Base-by-base conservation (phyloP, 225 moss, liverwort and hornwort species). In the Straminergon stramineum region DNA sequence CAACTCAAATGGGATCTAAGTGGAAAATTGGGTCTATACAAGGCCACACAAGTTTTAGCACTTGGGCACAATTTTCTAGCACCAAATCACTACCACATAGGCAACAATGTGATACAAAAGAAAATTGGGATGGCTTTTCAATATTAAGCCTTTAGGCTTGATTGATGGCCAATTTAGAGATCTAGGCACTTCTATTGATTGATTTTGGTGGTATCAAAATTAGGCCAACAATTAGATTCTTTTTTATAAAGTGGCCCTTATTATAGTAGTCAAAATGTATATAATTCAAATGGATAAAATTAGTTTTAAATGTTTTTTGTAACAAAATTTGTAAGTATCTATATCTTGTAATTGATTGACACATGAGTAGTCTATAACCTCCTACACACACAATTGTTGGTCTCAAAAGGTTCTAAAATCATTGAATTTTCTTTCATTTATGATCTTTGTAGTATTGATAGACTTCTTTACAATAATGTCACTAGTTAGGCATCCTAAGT, bases 171-270 rank as follows among this genome's bases (percentile, higher is more conserved):
- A 51, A 51, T 75, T 51, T 32, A 51, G 12, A 51, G 4, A 32
- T 75, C 2, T 32, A 51, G 7, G 2, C 13, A 75, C 12, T 51
- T 7, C 3, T 32, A 24, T 12, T 32, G 11, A 0, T 31, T 48
- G 18, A 75, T 48, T 27, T 73, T 1, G 9, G 26, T 28, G 45
- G 5, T 5, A 45, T 45, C 28, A 0, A 74, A 48, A 6, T 45
- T 2, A 11, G 0, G 1, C 0, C 12, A 75, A 75, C 12, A 17
- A 31, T 32, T 7, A 0, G 1, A 13, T 11, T 2, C 0, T 20
- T 13, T 19, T 51, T 19, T 51, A 51, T 13, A 75, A 32, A 75
- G 7, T 51, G 0, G 2, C 2, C 0, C 3, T 52, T 7, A 21
- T 8, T 32, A 32, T 7, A 51, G 1, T 75, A 12, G 48, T 48